Evolutionary conservation across 140 eudicot species (phyloP), one percentile per base, ranked within the genome.

Genomic region (Cichorium intybus): DNA sequence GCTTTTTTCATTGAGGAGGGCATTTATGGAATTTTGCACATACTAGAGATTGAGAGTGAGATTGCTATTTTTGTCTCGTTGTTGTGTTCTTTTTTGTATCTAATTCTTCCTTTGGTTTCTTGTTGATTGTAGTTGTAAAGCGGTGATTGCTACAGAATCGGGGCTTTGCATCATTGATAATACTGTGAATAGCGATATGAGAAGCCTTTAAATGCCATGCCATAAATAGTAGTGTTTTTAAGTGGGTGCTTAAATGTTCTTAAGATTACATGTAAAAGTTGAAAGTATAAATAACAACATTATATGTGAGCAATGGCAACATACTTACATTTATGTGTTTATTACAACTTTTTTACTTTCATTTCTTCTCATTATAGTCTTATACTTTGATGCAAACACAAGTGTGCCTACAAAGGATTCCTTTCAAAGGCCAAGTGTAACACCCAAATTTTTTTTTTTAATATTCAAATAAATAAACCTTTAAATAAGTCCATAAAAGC

Each of bases 141-240:
- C 81, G 7, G 86, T 83, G 66, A 77, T 83, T 16, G 81, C 81
- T 65, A 28, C 80, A 27, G 76, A 74, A 65, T 72, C 82, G 11
- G 86, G 89, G 58, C 62, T 74, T 51, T 73, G 77, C 23, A 26
- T 80, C 7, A 64, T 80, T 49, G 81, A 77, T 10, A 81, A 81
- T 72, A 26, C 57, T 10, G 54, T 61, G 37, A 73, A 9, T 31
- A 61, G 75, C 31, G 17, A 41, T 17, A 53, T 5, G 24, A 60
- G 64, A 46, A 55, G 78, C 73, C 31, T 53, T 53, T 72, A 66
- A 56, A 21, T 4, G 7, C 6, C 5, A 37, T 29, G 58, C 7
- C 2, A 12, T 39, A 0, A 39, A 39, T 11, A 10, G 16, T 39
- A 10, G 5, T 39, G 4, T 39, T 11, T 2, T 16, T n/a, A n/a